Evolutionary conservation across 2,329 filamentous ascomycete species (phyloP).

Genomic region (Alternaria longipes): DNA sequence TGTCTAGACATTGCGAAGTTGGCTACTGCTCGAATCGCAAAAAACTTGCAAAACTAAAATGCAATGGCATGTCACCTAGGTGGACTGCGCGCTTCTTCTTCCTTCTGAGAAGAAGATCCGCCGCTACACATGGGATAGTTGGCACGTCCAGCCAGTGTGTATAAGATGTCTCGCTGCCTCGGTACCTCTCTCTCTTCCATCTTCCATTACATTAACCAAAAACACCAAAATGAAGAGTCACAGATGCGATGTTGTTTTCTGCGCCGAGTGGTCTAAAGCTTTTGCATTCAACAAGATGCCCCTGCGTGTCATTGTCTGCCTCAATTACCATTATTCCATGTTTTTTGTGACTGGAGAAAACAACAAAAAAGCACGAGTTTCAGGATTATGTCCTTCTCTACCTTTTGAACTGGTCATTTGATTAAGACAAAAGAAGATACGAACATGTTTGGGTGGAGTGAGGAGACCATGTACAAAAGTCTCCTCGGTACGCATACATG

Average conservation of each 20-base stretch:
- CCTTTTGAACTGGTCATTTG: background rate
- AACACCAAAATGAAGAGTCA: too few species aligned
- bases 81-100: background rate
- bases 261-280: too few species aligned
- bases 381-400: background rate
- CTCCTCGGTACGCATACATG: too few species aligned
- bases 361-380: too few species aligned
- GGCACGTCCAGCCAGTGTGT: background rate
- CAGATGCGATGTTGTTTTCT: too few species aligned
- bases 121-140: background rate
- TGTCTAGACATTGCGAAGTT: too few species aligned
- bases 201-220: background rate
- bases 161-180: background rate
- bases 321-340: background rate
- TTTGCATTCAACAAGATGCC: too few species aligned
- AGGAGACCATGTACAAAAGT: background rate
- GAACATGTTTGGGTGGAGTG: background rate
- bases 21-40: too few species aligned
- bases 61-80: background rate
- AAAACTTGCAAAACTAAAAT: too few species aligned
- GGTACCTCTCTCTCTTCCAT: background rate
- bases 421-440: background rate
- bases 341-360: background rate
- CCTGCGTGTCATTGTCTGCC: background rate
- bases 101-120: background rate